A percentile compares a stretch with the other conserved stretches of the same genome.
Evolutionary conservation across 2,329 filamentous ascomycete genomes (phyloP).

Genomic region (Talaromyces funiculosus): DNA sequence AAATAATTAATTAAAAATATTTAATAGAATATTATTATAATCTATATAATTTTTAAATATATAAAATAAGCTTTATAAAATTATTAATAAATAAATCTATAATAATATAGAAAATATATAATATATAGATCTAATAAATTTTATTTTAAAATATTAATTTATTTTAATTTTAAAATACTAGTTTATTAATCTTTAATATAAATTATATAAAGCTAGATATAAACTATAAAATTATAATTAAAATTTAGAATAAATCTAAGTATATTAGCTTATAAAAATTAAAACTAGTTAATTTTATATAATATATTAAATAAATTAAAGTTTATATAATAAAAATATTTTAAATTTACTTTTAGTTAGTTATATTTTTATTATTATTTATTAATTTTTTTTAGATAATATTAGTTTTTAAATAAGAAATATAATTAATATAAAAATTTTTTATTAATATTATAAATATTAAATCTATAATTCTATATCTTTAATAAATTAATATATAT

Average conservation of each 20-base stretch:
- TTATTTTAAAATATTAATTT: neutral
- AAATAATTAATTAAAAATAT: neutral
- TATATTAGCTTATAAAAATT: neutral
- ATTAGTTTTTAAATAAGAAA: neutral
- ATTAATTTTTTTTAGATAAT: neutral
- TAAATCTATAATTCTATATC: neutral
- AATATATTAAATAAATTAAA: neutral
- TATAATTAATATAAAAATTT: neutral
- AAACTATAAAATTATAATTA: neutral
- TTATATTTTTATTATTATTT: neutral
- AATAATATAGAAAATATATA: neutral
- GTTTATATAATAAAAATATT: neutral
- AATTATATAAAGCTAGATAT: neutral
- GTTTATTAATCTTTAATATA: neutral
- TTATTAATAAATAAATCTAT: neutral
- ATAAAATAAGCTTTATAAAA: neutral
- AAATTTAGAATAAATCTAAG: neutral
- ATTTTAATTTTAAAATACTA: neutral
- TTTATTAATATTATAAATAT: neutral
- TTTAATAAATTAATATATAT: neutral
- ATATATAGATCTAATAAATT: neutral
- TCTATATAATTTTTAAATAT: neutral
- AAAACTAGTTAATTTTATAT: neutral
- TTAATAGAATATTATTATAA: fast-evolving
- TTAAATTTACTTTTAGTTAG: neutral